Base-by-base conservation (phyloP, 1,284 basidiomycete genomes). In the Apiotrichum brassicae region DNA sequence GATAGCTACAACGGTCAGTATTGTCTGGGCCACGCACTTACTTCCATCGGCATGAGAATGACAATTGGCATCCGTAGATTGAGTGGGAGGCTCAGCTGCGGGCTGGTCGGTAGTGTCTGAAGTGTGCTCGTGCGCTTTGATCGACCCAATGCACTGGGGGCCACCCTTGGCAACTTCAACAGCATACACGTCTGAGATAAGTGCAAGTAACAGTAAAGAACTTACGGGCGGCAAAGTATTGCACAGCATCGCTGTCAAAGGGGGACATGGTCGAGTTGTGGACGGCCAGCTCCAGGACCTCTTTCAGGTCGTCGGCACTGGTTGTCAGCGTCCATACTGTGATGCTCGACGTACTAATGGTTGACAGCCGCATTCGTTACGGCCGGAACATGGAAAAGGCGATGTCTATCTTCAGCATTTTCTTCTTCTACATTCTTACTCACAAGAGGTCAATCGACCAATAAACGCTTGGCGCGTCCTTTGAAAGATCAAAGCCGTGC, bases 371-470 rank as follows among this genome's bases (percentile, higher is more conserved):
- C 61, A 53, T 69, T 61, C 26, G 65, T 61, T 34, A 74, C 51
- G 4, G 51, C 26, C 3, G 74, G 73, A 8, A 76, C 64, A 58
- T 75, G 75, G 61, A 64, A 67, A 14, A 72, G 44, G 33, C 74
- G 66, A 58, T 75, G 74, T 28, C 63, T 65, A 34, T 1, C 12
- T 39, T 48, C 25, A 49, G 50, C 32, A 22, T 3, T n/a, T 13
- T 26, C 8, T 23, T 6, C 22, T n/a, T 13, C 9, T 18, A 1
- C 12, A 19, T 8, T n/a, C n/a, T n/a, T n/a, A 57, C 64, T 52
- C 36, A 64, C 61, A 75, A 60, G 20, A 76, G 54, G 49, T 75
- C 73, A 19, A 72, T 63, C 3, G 64, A 66, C 58, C 69, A 75
- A 65, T 71, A 72, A 19, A 50, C 53, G 37, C 54, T 60, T 8